Percentiles rank a stretch among this genome's conserved stretches.
Conservation (phyloP, 225 moss, liverwort and hornwort genomes). For the Ulota crispa region DNA sequence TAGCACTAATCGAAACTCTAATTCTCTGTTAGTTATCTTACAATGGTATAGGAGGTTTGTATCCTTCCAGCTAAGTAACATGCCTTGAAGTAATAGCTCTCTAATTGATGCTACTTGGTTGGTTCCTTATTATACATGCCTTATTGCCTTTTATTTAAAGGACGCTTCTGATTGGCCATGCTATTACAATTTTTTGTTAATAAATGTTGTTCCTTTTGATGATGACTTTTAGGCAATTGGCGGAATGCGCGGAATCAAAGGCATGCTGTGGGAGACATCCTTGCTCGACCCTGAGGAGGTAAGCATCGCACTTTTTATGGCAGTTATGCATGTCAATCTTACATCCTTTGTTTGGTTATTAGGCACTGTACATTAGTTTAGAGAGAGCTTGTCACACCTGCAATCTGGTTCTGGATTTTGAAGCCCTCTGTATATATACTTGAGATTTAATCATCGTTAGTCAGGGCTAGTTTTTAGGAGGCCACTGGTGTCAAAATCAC, state of each 20-base stretch:
- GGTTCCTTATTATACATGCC: too few relatives aligned
- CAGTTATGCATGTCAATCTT: background rate
- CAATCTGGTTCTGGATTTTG: background rate
- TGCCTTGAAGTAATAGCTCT: too few relatives aligned
- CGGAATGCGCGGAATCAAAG: conserved; percentile 88
- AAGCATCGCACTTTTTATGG: background rate
- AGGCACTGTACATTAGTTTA: background rate
- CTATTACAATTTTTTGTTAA: background rate
- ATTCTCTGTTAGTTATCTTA: too few relatives aligned
- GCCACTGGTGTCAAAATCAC: background rate
- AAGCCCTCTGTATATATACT: background rate
- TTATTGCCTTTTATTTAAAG: too few relatives aligned
- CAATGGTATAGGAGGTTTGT: too few relatives aligned
- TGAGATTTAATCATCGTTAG: background rate
- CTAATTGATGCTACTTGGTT: too few relatives aligned
- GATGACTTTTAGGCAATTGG: conserved; percentile 53
- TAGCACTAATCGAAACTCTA: too few relatives aligned
- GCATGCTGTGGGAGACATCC: conserved; percentile 84
- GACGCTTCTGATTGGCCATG: too few relatives aligned
- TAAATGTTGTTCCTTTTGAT: background rate
- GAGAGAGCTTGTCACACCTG: background rate
- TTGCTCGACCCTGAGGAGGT: conserved; percentile 80
- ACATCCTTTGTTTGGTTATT: background rate
- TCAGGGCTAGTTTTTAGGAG: background rate
- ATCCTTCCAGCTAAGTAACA: too few relatives aligned